Evolutionary conservation across 164 flowering plant genomes (phyloP).

Genomic region (Chimonanthus praecox): DNA sequence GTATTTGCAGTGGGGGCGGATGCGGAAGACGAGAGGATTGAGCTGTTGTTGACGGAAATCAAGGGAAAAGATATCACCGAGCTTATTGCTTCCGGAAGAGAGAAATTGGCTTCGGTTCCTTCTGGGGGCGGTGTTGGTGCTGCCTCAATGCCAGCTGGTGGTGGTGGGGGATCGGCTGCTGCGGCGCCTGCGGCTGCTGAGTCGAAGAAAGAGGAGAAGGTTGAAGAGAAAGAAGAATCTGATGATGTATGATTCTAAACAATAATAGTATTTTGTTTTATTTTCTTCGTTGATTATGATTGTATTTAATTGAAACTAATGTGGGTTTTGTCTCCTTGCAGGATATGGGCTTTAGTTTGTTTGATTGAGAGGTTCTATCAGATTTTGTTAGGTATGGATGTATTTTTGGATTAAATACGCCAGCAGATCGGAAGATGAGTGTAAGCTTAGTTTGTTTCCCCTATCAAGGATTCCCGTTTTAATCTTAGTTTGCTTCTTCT

Average conservation of each 20-base stretch:
- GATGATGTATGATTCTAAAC: constrained; percentile 27
- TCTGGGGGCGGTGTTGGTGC: constrained; percentile 32
- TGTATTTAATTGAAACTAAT: neutral
- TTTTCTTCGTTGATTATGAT: neutral
- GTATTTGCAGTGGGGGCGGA: constrained; percentile 34
- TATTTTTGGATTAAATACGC: too few relatives aligned
- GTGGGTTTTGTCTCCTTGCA: constrained; percentile 13
- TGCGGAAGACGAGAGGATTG: constrained; percentile 31
- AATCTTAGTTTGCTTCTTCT: too few relatives aligned
- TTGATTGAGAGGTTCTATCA: constrained; percentile 24
- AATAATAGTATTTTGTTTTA: neutral
- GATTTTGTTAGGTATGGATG: too few relatives aligned
- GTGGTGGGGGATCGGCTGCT: constrained; percentile 24
- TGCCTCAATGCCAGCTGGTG: constrained; percentile 19
- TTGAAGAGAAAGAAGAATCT: constrained; percentile 40
- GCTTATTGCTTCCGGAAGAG: constrained; percentile 35
- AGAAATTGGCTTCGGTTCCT: constrained; percentile 40
- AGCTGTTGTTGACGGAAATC: constrained; percentile 26
- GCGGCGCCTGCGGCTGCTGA: constrained; percentile 20
- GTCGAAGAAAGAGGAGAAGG: constrained; percentile 39
- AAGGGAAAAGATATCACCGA: constrained; percentile 38
- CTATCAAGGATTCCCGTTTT: too few relatives aligned
- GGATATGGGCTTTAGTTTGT: constrained; percentile 52
- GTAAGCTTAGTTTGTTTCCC: too few relatives aligned
- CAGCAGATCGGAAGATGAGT: too few relatives aligned